Conservation (phyloP, 2,329 filamentous ascomycete genomes). For the Cytospora chrysosperma region DNA sequence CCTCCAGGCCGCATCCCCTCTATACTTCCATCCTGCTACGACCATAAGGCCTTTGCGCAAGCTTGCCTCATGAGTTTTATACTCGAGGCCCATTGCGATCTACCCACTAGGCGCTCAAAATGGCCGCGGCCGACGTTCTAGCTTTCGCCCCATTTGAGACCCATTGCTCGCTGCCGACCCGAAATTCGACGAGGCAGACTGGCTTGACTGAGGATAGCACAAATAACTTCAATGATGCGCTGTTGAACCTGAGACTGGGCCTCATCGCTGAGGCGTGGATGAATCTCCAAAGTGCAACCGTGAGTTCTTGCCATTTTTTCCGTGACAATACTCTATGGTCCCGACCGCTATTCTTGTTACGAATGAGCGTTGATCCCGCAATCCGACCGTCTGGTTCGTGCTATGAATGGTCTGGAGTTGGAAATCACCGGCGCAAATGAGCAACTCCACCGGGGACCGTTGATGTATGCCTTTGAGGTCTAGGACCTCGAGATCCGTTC, state of each 20-base stretch:
- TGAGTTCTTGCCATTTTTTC: conserved; percentile 29
- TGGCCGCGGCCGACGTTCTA: conserved; percentile 54
- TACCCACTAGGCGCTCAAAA: conserved; percentile 45
- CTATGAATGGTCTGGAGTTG: neutral
- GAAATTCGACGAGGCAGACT: conserved; percentile 35
- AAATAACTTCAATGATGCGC: conserved; percentile 21
- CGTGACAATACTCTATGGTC: neutral
- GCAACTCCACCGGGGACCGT: neutral
- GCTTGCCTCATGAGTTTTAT: conserved; percentile 48
- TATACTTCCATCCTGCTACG: conserved; percentile 1
- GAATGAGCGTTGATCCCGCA: neutral
- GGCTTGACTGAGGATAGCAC: conserved; percentile 36
- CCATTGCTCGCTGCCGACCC: conserved; percentile 39
- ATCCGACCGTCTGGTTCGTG: conserved; percentile 6
- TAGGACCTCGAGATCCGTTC: too few species aligned
- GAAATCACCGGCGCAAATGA: neutral
- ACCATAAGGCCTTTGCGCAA: conserved; percentile 20
- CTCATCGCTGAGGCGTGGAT: conserved; percentile 44
- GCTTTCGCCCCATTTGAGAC: conserved; percentile 39
- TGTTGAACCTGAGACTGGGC: conserved; percentile 36
- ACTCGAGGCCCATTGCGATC: conserved; percentile 37
- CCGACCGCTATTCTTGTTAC: neutral
- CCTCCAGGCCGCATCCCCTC: neutral
- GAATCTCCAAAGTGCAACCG: conserved; percentile 32
- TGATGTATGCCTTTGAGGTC: neutral